Conservation (phyloP, 306 rosid genomes). For the Cotoneaster glaucophyllus region DNA sequence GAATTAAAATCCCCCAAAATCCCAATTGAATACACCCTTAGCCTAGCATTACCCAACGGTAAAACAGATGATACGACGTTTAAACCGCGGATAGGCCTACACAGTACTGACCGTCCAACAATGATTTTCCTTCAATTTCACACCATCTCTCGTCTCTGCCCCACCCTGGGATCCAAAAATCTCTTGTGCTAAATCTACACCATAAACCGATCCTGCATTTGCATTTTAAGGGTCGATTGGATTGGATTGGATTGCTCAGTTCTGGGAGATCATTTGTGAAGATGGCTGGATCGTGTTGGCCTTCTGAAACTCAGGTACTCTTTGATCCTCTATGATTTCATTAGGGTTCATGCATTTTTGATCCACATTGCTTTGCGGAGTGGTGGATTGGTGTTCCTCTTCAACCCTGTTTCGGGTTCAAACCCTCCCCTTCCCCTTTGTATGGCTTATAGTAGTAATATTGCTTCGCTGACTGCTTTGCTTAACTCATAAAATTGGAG, state of each 20-base stretch:
- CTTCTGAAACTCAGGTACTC: constrained; percentile 60
- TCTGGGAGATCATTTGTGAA: not conserved
- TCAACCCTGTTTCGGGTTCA: not conserved
- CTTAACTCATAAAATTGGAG: not conserved
- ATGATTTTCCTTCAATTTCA: not conserved
- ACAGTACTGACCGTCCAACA: not conserved
- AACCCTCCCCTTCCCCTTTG: not conserved
- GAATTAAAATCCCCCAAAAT: too few relatives aligned
- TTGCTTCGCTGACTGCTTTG: not conserved
- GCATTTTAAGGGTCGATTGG: not conserved
- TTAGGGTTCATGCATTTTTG: not conserved
- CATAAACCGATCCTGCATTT: not conserved
- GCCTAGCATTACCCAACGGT: too few relatives aligned
- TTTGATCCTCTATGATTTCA: not conserved
- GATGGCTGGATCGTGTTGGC: constrained; percentile 60
- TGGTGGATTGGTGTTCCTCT: not conserved
- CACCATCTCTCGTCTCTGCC: not conserved
- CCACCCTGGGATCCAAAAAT: constrained; percentile 2
- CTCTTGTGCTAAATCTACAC: not conserved
- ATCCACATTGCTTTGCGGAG: not conserved
- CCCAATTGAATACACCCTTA: too few relatives aligned
- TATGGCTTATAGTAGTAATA: not conserved
- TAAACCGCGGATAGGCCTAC: not conserved
- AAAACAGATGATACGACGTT: not conserved
- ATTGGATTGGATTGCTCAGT: not conserved